Evolutionary conservation across 257 asterid genomes (phyloP).

Genomic region (Przewalskia tangutica): DNA sequence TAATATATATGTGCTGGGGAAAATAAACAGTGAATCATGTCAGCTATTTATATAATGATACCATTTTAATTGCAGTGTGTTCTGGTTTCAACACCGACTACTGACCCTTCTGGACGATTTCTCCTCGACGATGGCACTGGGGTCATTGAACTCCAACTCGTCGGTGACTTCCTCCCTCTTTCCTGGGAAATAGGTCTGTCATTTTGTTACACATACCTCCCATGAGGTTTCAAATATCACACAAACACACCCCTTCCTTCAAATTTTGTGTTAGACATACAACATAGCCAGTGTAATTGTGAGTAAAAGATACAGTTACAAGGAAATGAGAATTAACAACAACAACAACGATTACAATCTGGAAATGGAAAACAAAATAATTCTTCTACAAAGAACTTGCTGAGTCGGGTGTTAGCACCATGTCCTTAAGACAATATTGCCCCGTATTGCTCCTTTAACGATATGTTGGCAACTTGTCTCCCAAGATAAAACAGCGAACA

Average conservation of each 20-base stretch:
- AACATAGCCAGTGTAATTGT: too few species aligned
- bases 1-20: neutral
- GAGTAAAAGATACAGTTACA: too few species aligned
- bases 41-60: neutral
- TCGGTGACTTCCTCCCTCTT: slow-evolving; percentile 31
- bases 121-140: slow-evolving; percentile 79
- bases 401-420: too few species aligned
- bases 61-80: slow-evolving; percentile 40
- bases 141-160: slow-evolving; percentile 36
- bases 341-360: too few species aligned
- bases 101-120: slow-evolving; percentile 20
- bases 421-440: too few species aligned
- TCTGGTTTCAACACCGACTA: slow-evolving; percentile 38
- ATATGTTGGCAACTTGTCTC: too few species aligned
- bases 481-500: too few species aligned
- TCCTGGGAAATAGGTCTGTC: slow-evolving; percentile 48
- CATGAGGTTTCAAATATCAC: neutral
- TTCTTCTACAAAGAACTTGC: too few species aligned
- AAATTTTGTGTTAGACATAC: neutral
- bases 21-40: neutral
- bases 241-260: neutral
- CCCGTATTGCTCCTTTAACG: too few species aligned
- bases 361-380: too few species aligned
- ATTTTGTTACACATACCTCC: neutral
- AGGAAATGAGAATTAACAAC: too few species aligned